Base-by-base conservation (phyloP, 2,329 filamentous ascomycete genomes). In the Calonectria montana region DNA sequence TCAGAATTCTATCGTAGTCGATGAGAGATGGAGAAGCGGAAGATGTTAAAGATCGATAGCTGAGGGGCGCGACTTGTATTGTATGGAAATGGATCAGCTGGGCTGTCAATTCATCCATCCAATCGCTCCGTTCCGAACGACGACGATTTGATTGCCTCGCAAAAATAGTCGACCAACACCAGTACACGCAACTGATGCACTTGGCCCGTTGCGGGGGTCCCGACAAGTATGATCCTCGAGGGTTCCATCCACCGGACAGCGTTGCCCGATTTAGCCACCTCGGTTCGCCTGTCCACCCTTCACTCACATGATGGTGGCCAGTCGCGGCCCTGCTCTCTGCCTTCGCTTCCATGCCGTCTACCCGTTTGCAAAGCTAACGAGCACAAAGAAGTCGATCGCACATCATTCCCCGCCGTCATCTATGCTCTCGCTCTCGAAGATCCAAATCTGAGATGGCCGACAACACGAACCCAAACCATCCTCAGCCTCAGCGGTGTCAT, bases 221-320 rank as follows among this genome's bases (percentile, higher is more conserved):
- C 37, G 23, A 15, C 25, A 41, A 23, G 53, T 31, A 21, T 53
- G 31, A 37, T 25, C 41, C 53, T 59, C 41, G 41, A 64, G 41
- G 67, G 71, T 74, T 67, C 69, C 67, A 73, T 74, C 55, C 59
- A 63, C 37, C 71, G 71, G 73, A 65, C 68, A 29, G 31, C 68
- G 37, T 57, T 72, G 55, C 73, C 73, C 65, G 65, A 73, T 74
- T 71, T 67, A 61, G 73, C 37, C 59, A 65, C 73, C 73, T 74
- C 71, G 71, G 73, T 50, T 73, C 65, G 66, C 62, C 48, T 67
- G 43, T 37, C 73, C 64, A 63, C 59, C 31, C 41, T 67, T 39
- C 29, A 65, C 70, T 71, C 73, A 74, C 73, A 73, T 73, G 73
- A 73, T 74, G 53, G 21, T 71, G 55, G 53, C 37, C 63, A 23